phyloP scores from a whole-genome alignment of 2,329 filamentous ascomycete genomes.

The Cladobotryum protrusum region DNA sequence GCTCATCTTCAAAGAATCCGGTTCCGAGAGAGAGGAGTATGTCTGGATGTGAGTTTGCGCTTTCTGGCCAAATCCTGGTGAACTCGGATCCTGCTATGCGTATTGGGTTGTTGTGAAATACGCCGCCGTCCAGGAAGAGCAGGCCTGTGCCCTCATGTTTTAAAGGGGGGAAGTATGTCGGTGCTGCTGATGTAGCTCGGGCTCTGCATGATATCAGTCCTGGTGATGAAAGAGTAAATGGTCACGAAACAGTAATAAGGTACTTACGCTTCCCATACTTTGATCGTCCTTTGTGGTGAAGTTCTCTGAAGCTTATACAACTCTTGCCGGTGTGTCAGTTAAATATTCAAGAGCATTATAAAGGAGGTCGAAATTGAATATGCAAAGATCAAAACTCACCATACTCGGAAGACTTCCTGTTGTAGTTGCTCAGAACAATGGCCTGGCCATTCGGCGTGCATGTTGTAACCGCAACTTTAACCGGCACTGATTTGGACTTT shows the following conservation, averaged over 20 bases:
- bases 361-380: background rate
- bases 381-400: background rate
- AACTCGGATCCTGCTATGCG: background rate
- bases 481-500: background rate
- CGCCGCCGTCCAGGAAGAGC: background rate
- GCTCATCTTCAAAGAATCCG: background rate
- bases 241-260: too few species aligned
- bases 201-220: too few species aligned
- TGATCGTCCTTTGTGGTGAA: background rate
- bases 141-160: background rate
- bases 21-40: background rate
- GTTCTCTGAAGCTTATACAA: background rate
- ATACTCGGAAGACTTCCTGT: background rate
- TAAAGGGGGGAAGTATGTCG: background rate
- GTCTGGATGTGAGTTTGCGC: background rate
- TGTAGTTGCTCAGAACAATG: background rate
- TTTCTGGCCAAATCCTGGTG: background rate
- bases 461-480: background rate
- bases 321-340: background rate
- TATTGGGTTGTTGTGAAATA: background rate
- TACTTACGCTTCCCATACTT: too few species aligned
- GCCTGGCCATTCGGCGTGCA: background rate
- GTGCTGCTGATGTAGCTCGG: background rate
- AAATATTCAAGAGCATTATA: too few species aligned
- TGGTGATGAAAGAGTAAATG: too few species aligned